Evolutionary conservation across 257 asterid species (phyloP).

Genomic region (Buddleja alternifolia): DNA sequence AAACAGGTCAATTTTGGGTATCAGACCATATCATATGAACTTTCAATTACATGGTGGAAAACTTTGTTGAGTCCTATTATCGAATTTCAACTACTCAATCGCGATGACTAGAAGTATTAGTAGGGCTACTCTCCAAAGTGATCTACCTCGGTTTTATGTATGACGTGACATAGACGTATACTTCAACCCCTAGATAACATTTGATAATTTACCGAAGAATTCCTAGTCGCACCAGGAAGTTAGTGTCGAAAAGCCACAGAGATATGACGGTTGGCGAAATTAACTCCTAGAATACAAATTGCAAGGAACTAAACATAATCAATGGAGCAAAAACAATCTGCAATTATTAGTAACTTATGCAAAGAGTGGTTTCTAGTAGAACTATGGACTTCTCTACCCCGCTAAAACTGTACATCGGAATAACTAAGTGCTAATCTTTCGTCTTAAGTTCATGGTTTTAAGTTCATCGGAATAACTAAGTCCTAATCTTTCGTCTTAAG

Average conservation of each 20-base stretch:
- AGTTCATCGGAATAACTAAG: no score
- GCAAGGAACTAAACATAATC: background rate
- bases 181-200: background rate
- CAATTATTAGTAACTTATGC: background rate
- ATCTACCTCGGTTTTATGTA: no score
- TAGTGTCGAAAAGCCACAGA: background rate
- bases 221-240: background rate
- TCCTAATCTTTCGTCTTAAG: no score
- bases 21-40: constrained; percentile 22
- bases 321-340: background rate
- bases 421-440: no score
- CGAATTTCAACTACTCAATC: background rate
- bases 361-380: background rate
- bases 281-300: background rate
- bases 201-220: background rate
- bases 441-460: no score
- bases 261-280: background rate
- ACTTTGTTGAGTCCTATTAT: background rate
- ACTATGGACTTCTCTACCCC: no score
- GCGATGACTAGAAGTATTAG: background rate
- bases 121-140: background rate
- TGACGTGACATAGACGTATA: no score
- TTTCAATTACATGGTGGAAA: background rate
- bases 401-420: no score
- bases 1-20: constrained; percentile 36